Base-by-base conservation (phyloP, 169 alveolate species). In the Amoebophrya sp. region DNA sequence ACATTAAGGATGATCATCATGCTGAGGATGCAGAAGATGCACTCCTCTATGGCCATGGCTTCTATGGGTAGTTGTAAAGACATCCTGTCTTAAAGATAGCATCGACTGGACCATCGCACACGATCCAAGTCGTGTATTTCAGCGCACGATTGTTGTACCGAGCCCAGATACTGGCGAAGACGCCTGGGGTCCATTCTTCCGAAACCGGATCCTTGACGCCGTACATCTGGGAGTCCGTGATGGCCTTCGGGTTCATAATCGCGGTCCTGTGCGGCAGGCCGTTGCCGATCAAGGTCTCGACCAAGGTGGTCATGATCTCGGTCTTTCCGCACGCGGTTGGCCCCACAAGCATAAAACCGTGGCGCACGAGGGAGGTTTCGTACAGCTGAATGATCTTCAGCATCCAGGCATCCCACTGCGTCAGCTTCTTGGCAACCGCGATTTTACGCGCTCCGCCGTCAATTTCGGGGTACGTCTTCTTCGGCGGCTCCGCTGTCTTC, bases 21-120 rank as follows among this genome's bases (percentile, higher is more conserved):
- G n/a, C n/a, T n/a, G n/a, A n/a, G n/a, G n/a, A n/a, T n/a, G n/a
- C n/a, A n/a, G n/a, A n/a, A n/a, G n/a, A n/a, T n/a, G n/a, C n/a
- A n/a, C n/a, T n/a, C n/a, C n/a, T n/a, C n/a, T n/a, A n/a, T n/a
- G n/a, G n/a, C n/a, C n/a, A n/a, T n/a, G n/a, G n/a, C n/a, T n/a
- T n/a, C n/a, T n/a, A n/a, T n/a, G n/a, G n/a, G n/a, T n/a, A n/a
- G n/a, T n/a, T n/a, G n/a, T n/a, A n/a, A n/a, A n/a, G n/a, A n/a
- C n/a, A n/a, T n/a, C n/a, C n/a, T 95, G 97, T 99, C 94, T 97
- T 97, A 99, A 99, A 98, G 94, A 98, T 96, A 55, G 99, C 98
- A 94, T 98, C 99, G 91, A 98, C 98, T 41, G 99, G 99, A 10
- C 99, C 99, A 94, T 98, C 99, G 94, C 99, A 98, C 89, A 95